Evolutionary conservation across 192 early-diverging fungal genomes (phyloP).

Genomic region (Coemansia sp.): DNA sequence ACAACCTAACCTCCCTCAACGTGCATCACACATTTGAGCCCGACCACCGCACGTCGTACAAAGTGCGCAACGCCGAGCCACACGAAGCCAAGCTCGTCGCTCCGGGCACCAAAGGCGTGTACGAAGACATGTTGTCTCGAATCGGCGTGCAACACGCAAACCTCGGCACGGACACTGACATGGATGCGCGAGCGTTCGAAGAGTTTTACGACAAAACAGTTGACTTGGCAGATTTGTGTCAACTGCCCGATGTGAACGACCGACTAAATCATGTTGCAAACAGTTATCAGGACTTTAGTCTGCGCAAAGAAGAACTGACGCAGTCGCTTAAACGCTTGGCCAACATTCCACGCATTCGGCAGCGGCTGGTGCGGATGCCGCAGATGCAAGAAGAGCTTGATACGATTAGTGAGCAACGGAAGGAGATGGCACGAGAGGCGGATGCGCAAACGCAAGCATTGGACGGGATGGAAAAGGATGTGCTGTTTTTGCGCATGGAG

Average conservation of each 20-base stretch:
- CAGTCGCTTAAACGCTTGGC: conserved; percentile 44
- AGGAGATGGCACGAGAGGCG: conserved; percentile 38
- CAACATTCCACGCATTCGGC: conserved; percentile 41
- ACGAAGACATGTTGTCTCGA: conserved; percentile 54
- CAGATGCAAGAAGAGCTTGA: conserved; percentile 46
- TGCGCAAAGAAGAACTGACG: conserved; percentile 45
- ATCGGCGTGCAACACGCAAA: conserved; percentile 53
- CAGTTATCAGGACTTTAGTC: conserved; percentile 45
- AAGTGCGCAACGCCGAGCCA: conserved; percentile 43
- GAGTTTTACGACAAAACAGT: conserved; percentile 56
- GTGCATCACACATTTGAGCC: conserved; percentile 44
- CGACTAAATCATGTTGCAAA: conserved; percentile 52
- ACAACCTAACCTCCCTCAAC: conserved; percentile 40
- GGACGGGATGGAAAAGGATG: conserved; percentile 45
- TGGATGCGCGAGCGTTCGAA: conserved; percentile 50
- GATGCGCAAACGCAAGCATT: conserved; percentile 18
- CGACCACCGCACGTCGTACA: conserved; percentile 37
- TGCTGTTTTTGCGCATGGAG: conserved; percentile 48
- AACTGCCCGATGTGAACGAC: conserved; percentile 52
- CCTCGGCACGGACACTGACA: conserved; percentile 32
- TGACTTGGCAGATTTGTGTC: conserved; percentile 50
- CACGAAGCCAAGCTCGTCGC: conserved; percentile 54
- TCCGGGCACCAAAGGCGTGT: conserved; percentile 52
- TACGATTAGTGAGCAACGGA: conserved; percentile 15
- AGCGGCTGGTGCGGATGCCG: conserved; percentile 35